Conservation (phyloP, 164 flowering plant genomes). For the Magnolia kwangsiensis region DNA sequence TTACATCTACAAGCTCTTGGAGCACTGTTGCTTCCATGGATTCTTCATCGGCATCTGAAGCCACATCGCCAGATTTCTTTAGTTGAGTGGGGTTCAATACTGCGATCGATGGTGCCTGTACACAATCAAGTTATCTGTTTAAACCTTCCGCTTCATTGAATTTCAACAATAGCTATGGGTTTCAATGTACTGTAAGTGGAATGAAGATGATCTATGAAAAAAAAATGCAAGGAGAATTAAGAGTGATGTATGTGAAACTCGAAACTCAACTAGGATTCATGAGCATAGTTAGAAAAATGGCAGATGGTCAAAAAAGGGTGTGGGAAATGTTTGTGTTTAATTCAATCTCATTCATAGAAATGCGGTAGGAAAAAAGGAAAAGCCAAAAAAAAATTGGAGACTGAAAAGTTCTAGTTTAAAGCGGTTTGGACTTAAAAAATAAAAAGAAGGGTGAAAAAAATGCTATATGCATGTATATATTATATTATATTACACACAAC, state of each 20-base stretch:
- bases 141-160: too few relatives aligned
- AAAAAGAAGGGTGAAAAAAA: too few relatives aligned
- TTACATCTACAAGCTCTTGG: constrained; percentile 38
- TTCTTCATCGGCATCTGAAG: constrained; percentile 13
- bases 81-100: constrained; percentile 18
- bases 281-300: not conserved
- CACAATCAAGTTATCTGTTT: not conserved
- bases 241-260: not conserved
- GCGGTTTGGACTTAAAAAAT: too few relatives aligned
- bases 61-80: not conserved
- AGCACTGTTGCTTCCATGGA: constrained; percentile 41
- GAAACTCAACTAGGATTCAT: not conserved
- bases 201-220: not conserved
- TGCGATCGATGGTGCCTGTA: constrained; percentile 23
- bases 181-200: not conserved
- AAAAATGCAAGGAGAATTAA: not conserved
- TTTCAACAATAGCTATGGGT: not conserved
- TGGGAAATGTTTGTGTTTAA: too few relatives aligned
- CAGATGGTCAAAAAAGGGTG: too few relatives aligned
- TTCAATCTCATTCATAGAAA: too few relatives aligned
- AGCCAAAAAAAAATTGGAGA: too few relatives aligned
- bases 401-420: too few relatives aligned
- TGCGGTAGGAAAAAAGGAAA: too few relatives aligned
- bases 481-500: too few relatives aligned
- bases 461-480: too few relatives aligned